Evolutionary conservation across 192 early-diverging fungal genomes (phyloP), one percentile per base, ranked within the genome.

Genomic region (Gonapodya prolifera): DNA sequence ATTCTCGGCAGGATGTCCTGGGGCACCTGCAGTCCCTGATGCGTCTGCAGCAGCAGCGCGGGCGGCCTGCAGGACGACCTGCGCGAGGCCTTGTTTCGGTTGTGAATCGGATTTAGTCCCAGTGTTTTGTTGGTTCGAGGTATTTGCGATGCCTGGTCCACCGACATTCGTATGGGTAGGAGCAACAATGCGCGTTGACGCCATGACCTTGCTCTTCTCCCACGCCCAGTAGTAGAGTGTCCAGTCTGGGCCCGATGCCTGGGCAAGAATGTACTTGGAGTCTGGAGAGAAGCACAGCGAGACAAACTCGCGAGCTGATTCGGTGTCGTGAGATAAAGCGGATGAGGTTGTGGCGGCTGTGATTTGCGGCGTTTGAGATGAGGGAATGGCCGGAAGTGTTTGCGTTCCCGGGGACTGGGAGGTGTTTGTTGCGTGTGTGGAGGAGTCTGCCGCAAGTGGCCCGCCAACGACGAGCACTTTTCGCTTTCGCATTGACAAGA

Each of bases 151-250:
- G 23, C 45, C 45, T 61, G 45, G 8, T 61, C 8, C 45, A 23
- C 45, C 45, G 45, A 23, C 23, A 23, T 23, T 23, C 23, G 45
- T 61, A 16, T 23, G 8, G 8, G 45, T 61, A 16, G 23, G 8
- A 23, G 8, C 45, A 8, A 78, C 78, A 34, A 83, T 83, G 69
- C 79, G 81, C 16, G 85, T 80, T 1, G 83, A 81, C 23, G 86
- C 86, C 82, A 89, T 81, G 18, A 85, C 74, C 76, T 89, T 85
- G 17, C 81, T 78, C 78, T 89, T 89, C 78, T 88, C 86, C 80
- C 89, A 90, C 28, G 82, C 77, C 89, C 89, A 90, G 70, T 85
- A 86, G 80, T 87, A 83, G 2, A 88, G 78, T 45, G 78, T 87
- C 86, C 88, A 89, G 76, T 90, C 89, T n/a, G 87, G 88, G 0